Percentiles rank a stretch among this genome's conserved stretches.
These are phyloP conservation scores for Barnettozyma salicaria DNA, from an alignment of 805 yeast genomes.

Conservation along the genomic window DNA sequence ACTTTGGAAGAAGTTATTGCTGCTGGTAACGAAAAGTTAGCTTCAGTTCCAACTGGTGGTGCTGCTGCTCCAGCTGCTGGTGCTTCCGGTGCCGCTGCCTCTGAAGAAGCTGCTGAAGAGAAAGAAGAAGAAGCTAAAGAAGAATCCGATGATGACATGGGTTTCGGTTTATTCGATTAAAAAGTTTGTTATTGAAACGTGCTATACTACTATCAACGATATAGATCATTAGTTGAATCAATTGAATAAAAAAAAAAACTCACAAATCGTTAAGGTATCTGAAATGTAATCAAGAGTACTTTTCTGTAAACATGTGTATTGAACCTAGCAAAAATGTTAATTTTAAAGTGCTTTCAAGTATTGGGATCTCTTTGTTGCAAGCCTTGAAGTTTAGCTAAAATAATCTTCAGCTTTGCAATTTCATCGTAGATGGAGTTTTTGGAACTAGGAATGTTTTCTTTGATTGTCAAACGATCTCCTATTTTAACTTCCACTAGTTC, in stretches of 20 bases:
- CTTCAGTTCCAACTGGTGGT: slow-evolving; percentile 80
- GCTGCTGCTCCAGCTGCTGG: slow-evolving; percentile 60
- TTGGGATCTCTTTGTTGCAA: too few relatives aligned
- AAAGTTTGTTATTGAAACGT: slow-evolving; percentile 3
- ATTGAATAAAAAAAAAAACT: too few relatives aligned
- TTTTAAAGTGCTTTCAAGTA: too few relatives aligned
- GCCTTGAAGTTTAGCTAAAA: slow-evolving; percentile 20
- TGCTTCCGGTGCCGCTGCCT: slow-evolving; percentile 50
- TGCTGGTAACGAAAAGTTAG: slow-evolving; percentile 74
- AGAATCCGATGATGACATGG: slow-evolving; percentile 63
- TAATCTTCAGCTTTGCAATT: slow-evolving; percentile 15
- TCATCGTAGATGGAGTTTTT: slow-evolving; percentile 16
- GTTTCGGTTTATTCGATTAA: slow-evolving; percentile 72
- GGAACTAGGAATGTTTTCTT: slow-evolving; percentile 14
- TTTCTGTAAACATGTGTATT: too few relatives aligned
- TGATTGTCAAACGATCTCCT: slow-evolving; percentile 17
- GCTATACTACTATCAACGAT: slow-evolving; percentile 1
- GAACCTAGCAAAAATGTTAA: too few relatives aligned
- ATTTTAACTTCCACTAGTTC: slow-evolving; percentile 14
- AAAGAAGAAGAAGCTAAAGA: slow-evolving; percentile 42
- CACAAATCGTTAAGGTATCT: too few relatives aligned
- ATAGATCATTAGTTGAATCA: too few relatives aligned
- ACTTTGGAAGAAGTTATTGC: slow-evolving; percentile 65
- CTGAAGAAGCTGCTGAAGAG: slow-evolving; percentile 43
- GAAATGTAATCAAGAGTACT: too few relatives aligned